These are phyloP conservation scores for Deinandra increscens DNA, from an alignment of 129 eudicot species.

Conservation along the genomic window DNA sequence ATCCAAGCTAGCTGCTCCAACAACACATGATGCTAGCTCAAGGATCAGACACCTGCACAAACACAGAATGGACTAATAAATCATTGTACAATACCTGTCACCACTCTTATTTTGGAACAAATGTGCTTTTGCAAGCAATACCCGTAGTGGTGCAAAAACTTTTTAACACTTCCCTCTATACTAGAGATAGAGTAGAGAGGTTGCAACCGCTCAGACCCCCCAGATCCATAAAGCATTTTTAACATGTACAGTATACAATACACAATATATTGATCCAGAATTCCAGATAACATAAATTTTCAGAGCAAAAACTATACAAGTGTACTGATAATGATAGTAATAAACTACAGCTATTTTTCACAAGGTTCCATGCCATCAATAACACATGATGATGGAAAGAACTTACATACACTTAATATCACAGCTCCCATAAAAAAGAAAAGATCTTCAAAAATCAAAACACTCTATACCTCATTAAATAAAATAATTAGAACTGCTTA, in stretches of 20 bases:
- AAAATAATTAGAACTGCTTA: slow-evolving; percentile 2
- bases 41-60: slow-evolving; percentile 53
- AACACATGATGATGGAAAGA: not conserved
- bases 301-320: no score
- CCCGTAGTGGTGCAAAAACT: not conserved
- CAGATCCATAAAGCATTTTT: no score
- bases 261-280: no score
- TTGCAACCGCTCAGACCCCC: no score
- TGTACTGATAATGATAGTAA: no score
- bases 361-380: not conserved
- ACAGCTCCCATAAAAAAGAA: not conserved
- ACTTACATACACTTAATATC: not conserved
- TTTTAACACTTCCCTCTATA: not conserved
- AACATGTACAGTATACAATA: no score
- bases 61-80: not conserved
- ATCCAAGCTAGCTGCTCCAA: slow-evolving; percentile 67
- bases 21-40: slow-evolving; percentile 68
- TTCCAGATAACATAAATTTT: no score
- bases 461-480: not conserved
- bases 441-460: not conserved
- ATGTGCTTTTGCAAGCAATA: not conserved
- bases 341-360: not conserved
- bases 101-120: slow-evolving; percentile 5
- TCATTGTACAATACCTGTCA: not conserved
- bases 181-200: no score